Evolutionary conservation across 75 land plant genomes (phyloP).

Genomic region (Picea sitchensis): DNA sequence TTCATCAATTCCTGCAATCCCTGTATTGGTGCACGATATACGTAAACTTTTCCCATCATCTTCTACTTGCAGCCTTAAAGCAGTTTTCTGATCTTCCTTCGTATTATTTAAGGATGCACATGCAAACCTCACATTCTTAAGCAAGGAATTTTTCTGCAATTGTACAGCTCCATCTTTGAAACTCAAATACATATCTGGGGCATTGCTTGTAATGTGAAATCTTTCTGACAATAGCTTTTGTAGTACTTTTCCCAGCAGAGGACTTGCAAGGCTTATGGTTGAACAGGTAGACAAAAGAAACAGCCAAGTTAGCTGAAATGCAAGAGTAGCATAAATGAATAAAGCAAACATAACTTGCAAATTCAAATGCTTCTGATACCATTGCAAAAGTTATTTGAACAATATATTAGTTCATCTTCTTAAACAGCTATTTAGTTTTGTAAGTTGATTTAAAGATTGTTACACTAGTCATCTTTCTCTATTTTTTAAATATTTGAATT

Average conservation of each 20-base stretch:
- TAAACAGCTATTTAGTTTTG: neutral
- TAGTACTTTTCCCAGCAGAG: no score
- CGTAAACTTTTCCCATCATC: neutral
- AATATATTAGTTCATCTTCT: neutral
- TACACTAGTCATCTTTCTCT: no score
- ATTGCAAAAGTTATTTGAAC: neutral
- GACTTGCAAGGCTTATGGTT: slow-evolving; percentile 2
- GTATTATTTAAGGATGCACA: neutral
- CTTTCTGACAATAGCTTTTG: no score
- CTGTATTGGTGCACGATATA: neutral
- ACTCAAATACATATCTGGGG: no score
- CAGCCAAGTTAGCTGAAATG: neutral
- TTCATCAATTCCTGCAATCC: neutral
- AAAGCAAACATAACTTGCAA: neutral
- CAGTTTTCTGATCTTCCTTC: neutral
- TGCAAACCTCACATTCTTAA: neutral
- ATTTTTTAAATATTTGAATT: no score
- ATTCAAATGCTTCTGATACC: neutral
- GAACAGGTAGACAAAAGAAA: neutral
- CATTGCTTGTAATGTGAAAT: no score
- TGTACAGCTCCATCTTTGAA: no score
- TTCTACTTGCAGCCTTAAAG: neutral
- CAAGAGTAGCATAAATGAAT: neutral
- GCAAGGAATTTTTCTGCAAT: neutral
- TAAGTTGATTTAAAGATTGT: no score